phyloP scores from a whole-genome alignment of 805 yeast species.

The Monosporozyma aerobia region DNA sequence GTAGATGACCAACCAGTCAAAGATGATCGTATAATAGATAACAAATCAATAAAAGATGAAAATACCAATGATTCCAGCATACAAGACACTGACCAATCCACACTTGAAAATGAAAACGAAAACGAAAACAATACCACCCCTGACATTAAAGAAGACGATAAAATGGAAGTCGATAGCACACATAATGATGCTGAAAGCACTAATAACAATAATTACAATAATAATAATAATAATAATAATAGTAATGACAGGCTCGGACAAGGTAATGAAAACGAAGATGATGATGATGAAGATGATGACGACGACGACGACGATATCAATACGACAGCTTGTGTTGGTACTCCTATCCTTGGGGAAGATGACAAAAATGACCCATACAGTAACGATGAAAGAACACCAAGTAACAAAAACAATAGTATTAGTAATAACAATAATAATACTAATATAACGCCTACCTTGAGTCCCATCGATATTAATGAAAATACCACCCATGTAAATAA shows the following conservation, averaged over 20 bases:
- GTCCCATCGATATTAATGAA: background rate
- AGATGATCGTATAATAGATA: background rate
- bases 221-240: background rate
- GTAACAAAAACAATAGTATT: background rate
- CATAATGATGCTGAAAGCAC: background rate
- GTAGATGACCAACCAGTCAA: background rate
- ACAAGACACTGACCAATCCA: background rate
- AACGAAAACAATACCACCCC: background rate
- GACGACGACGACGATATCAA: slow-evolving; percentile 1
- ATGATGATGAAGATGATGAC: slow-evolving; percentile 5
- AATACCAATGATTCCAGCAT: background rate
- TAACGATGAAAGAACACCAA: background rate
- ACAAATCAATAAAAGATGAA: background rate
- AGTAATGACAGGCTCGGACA: background rate
- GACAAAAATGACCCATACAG: background rate
- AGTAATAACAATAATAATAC: background rate
- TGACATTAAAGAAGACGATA: background rate
- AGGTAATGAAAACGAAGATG: background rate
- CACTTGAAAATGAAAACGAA: background rate
- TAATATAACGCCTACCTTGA: background rate
- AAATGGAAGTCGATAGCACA: background rate
- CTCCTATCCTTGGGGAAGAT: slow-evolving; percentile 1
- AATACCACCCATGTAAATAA: background rate
- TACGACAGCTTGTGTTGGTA: background rate
- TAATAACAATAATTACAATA: background rate